Base-by-base conservation (phyloP, 129 eudicot genomes). In the Ambrosia artemisiifolia region DNA sequence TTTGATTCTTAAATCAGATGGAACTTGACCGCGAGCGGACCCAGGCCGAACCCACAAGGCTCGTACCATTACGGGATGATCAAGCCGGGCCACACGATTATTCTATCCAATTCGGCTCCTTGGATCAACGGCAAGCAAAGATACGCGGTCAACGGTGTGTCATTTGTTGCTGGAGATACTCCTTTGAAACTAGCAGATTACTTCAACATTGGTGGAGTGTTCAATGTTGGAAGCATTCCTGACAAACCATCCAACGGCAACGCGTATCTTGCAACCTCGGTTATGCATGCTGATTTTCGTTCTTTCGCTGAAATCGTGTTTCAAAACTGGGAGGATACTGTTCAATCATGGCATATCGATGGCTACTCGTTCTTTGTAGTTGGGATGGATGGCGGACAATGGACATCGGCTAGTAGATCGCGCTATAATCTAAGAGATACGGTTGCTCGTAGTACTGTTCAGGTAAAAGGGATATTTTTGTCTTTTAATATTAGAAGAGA, bases 41-140 rank as follows among this genome's bases (percentile, higher is more conserved):
- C 99, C 7, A 84, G 99, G 73, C 99, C 99, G 0, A 95, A 95
- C 76, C 99, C 99, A 11, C 99, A 95, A 80, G 99, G 99, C 14
- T 95, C 99, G 0, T 95, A 95, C 77, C 99, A 95, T 73, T 95
- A 95, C 28, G 99, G 99, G 67, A 53, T 86, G 90, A 82, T 91
- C 75, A 85, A 85, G 81, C 74, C 92, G 7, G 34, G 85, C 38
- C 88, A 87, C 46, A 95, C 97, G 12, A 91, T 95, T 43, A 79
- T 95, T 46, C 92, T 95, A 46, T 88, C 93, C 34, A 95, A 95
- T 77, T 88, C 99, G 9, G 97, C 96, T 33, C 91, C 96, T 6
- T 77, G 72, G 79, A 91, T 95, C 63, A 95, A 95, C 59, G 95
- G 95, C 30, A 88, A 83, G 74, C 91, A 77, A 71, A 83, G 99